Conservation (phyloP, 225 moss, liverwort and hornwort species). For the Polytrichum commune region DNA sequence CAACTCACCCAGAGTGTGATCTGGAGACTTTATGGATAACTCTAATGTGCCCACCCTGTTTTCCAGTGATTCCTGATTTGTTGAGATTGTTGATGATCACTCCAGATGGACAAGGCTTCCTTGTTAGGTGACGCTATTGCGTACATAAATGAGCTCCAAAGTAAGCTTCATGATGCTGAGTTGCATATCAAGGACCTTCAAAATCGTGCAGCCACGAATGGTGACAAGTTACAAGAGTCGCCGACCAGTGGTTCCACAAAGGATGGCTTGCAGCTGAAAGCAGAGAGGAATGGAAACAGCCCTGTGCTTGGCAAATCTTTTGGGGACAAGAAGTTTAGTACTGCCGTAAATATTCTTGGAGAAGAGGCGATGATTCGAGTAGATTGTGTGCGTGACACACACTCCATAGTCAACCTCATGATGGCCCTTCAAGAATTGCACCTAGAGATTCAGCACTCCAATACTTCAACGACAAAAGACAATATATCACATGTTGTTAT, state of each 20-base stretch:
- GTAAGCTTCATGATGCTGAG: conserved; percentile 60
- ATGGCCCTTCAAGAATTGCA: conserved; percentile 53
- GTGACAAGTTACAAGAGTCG: conserved; percentile 33
- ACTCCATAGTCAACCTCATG: conserved; percentile 58
- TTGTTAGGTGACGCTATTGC: conserved; percentile 84
- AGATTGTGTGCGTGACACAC: conserved; percentile 40
- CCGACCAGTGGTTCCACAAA: conserved; percentile 24
- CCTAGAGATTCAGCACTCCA: conserved; percentile 63
- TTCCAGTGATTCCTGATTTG: too few species aligned
- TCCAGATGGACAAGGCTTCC: conserved; percentile 90
- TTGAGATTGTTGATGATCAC: not conserved
- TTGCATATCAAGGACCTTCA: conserved; percentile 57
- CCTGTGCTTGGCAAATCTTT: conserved; percentile 16
- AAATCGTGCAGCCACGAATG: conserved; percentile 24
- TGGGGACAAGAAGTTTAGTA: conserved; percentile 28
- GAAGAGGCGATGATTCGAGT: conserved; percentile 74
- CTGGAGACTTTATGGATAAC: not conserved
- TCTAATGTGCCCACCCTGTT: not conserved
- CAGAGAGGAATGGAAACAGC: conserved; percentile 28
- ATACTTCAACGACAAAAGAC: conserved; percentile 46
- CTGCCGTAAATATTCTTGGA: conserved; percentile 54
- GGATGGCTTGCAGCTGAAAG: conserved; percentile 24
- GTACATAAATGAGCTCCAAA: conserved; percentile 78
- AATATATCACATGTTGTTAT: conserved; percentile 51
- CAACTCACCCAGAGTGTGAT: too few species aligned